Evolutionary conservation across 1,284 basidiomycete genomes (phyloP), one percentile per base, ranked within the genome.

Genomic region (Ustilago bromivora): DNA sequence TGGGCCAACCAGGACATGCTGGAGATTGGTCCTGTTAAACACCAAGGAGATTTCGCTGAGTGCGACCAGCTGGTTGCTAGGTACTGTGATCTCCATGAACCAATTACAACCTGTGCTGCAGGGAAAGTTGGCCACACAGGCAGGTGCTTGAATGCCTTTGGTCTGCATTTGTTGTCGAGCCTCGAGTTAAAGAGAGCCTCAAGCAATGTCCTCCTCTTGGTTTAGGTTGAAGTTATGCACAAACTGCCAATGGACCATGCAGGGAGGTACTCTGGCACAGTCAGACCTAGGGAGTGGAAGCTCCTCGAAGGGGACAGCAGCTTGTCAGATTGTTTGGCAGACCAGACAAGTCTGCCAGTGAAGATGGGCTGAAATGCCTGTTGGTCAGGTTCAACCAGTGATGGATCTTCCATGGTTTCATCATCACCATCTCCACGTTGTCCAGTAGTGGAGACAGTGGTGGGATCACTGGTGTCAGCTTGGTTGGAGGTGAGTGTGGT

Each of bases 201-300:
- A n/a, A 8, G 53, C 53, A 6, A 38, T 11, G 17, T 15, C 13
- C 13, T 55, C 53, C 35, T 55, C 53, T 11, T 19, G 3, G 34
- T 55, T 55, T 36, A 19, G 15, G 28, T 15, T 55, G 35, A 38
- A 55, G 15, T n/a, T 12, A 9, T 4, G 8, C 6, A 31, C 34
- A 23, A 56, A 56, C 17, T 56, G 36, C 55, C 55, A 56, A 8
- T 38, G 4, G 23, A 56, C 15, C 0, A 28, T 56, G 28, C 55
- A 41, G 17, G 55, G 38, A 31, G 38, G 7, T 12, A 56, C 4
- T 13, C 28, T 35, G 35, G 55, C 38, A 2, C 40, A 12, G 11
- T 56, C 55, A 4, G 55, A 56, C 10, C 34, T 41, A 11, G 55
- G 38, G 15, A 56, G 41, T 10, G 55, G 55, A 6, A 56, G 38